Conservation (phyloP, 2,329 filamentous ascomycete genomes). For the Meredithiella fracta region DNA sequence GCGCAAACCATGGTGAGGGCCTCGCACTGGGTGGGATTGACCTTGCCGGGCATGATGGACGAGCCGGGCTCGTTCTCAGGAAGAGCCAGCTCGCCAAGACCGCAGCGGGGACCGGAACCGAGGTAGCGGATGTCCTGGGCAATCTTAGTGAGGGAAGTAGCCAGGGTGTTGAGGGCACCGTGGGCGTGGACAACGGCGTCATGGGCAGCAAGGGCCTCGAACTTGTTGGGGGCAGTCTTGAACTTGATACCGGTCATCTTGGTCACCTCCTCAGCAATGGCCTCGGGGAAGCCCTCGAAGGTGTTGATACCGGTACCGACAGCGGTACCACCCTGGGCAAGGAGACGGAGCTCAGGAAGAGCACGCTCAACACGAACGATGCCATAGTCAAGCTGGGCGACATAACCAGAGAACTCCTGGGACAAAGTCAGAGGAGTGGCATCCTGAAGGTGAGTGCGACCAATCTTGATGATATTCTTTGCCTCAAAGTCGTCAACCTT, state of each 20-base stretch:
- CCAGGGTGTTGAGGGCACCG: constrained; percentile 84
- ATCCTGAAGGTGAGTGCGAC: constrained; percentile 91
- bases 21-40: constrained; percentile 98
- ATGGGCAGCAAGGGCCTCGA: constrained; percentile 89
- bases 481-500: constrained; percentile 78
- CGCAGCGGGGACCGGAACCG: constrained; percentile 86
- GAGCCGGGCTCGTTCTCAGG: constrained; percentile 97
- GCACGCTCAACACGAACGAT: constrained; percentile 72
- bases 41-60: constrained; percentile 98
- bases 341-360: constrained; percentile 67
- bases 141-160: constrained; percentile 87
- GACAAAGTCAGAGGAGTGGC: constrained; percentile 88
- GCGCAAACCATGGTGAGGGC: constrained; percentile 93
- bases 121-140: constrained; percentile 96
- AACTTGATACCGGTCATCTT: constrained; percentile 89
- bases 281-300: constrained; percentile 88
- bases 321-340: constrained; percentile 91
- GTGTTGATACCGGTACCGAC: constrained; percentile 97
- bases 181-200: constrained; percentile 91
- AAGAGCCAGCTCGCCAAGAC: constrained; percentile 79
- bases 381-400: constrained; percentile 81
- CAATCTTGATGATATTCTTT: constrained; percentile 94
- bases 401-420: constrained; percentile 96
- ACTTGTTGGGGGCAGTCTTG: constrained; percentile 96
- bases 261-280: constrained; percentile 74